Conservation (phyloP, 1,284 basidiomycete species). For the Golubevia pallescens region DNA sequence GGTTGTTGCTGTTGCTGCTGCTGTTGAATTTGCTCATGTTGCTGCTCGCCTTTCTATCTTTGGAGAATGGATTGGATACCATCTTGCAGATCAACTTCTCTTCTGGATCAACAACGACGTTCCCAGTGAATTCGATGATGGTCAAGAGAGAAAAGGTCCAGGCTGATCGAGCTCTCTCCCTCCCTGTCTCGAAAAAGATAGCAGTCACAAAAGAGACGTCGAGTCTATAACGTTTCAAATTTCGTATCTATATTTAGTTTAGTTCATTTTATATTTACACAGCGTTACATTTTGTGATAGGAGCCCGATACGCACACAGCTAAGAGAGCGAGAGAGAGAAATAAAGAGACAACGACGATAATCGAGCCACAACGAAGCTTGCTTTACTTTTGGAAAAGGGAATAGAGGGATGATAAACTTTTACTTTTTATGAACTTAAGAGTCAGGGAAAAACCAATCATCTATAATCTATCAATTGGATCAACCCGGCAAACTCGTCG, state of each 20-base stretch:
- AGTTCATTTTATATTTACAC: not conserved
- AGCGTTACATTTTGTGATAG: too few species aligned
- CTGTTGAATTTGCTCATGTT: not conserved
- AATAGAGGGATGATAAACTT: too few species aligned
- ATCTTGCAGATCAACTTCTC: not conserved
- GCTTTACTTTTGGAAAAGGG: too few species aligned
- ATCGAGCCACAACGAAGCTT: too few species aligned
- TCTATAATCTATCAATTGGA: too few species aligned
- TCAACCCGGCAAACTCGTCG: too few species aligned
- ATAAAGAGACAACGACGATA: too few species aligned
- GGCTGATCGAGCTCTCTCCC: not conserved
- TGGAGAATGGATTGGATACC: not conserved
- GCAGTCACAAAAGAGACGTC: too few species aligned
- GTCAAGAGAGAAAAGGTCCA: not conserved
- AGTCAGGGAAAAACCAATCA: too few species aligned
- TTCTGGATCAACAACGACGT: not conserved
- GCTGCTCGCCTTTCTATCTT: not conserved
- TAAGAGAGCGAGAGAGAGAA: too few species aligned
- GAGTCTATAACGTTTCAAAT: not conserved
- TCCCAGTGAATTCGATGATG: not conserved
- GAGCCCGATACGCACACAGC: too few species aligned
- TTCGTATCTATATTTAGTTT: not conserved
- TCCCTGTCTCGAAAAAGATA: not conserved
- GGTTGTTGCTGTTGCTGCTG: slow-evolving; percentile 1
- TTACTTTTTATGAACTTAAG: too few species aligned